These are phyloP conservation scores for Delphinella strobiligena DNA, from an alignment of 2,329 filamentous ascomycete species.

Conservation along the genomic window DNA sequence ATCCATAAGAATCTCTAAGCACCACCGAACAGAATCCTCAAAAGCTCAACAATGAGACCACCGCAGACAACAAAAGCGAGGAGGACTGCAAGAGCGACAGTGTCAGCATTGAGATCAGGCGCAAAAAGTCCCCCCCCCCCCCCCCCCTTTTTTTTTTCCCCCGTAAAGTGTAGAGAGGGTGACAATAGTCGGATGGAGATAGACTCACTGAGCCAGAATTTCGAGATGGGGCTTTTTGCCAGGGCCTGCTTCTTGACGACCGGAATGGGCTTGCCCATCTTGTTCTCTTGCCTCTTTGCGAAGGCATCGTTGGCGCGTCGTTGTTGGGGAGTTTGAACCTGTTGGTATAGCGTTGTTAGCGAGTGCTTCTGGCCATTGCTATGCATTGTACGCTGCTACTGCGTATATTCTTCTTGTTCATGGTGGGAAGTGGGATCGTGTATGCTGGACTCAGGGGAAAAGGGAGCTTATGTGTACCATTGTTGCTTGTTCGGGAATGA, in stretches of 20 bases:
- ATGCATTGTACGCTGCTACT: no score
- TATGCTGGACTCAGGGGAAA: no score
- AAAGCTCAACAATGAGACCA: slow-evolving; percentile 46
- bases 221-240: slow-evolving; percentile 37
- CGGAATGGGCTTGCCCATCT: slow-evolving; percentile 55
- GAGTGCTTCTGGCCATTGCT: no score
- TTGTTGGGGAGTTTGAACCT: slow-evolving; percentile 80
- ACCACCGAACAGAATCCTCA: slow-evolving; percentile 33
- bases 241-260: slow-evolving; percentile 31
- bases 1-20: no score
- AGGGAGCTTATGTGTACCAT: no score
- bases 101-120: background rate
- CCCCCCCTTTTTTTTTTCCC: no score
- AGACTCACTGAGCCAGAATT: slow-evolving; percentile 48
- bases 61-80: slow-evolving; percentile 53
- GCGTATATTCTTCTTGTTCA: no score
- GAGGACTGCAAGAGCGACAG: slow-evolving; percentile 31
- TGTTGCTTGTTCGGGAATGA: no score
- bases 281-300: slow-evolving; percentile 57
- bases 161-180: no score
- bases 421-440: no score
- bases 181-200: background rate
- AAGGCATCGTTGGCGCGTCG: slow-evolving; percentile 71
- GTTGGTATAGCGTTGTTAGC: no score
- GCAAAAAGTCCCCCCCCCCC: no score